phyloP scores from a whole-genome alignment of 345 rosid genomes.

The Erucastrum elatum region DNA sequence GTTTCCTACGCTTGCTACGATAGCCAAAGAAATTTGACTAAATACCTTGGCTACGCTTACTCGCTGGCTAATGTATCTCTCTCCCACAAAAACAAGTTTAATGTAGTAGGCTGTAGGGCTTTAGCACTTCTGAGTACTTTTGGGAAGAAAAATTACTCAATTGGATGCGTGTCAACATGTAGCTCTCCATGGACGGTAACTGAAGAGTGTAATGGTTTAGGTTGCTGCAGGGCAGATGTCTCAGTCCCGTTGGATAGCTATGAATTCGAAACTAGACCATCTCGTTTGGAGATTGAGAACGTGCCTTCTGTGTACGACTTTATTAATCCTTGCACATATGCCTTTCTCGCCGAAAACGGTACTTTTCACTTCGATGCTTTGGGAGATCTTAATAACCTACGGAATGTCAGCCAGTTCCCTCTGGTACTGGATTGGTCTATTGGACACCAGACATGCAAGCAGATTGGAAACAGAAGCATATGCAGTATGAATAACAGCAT shows the following conservation, averaged over 20 bases:
- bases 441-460: background rate
- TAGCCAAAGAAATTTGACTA: background rate
- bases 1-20: background rate
- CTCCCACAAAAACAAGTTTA: background rate
- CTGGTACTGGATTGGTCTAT: conserved; percentile 23
- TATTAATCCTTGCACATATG: conserved; percentile 29
- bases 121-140: background rate
- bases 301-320: background rate
- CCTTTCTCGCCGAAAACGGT: conserved; percentile 21
- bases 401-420: background rate
- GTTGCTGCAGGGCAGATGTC: conserved; percentile 27
- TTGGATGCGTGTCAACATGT: conserved; percentile 8
- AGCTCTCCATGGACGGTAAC: background rate
- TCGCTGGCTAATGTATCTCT: background rate
- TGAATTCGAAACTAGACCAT: background rate
- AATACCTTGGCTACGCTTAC: no score
- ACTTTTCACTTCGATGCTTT: background rate
- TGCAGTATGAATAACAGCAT: background rate
- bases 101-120: conserved; percentile 18
- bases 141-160: background rate
- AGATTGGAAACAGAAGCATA: background rate
- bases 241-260: background rate
- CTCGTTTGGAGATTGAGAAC: background rate
- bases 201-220: conserved; percentile 30
- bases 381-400: background rate